Evolutionary conservation across 306 rosid genomes (phyloP), one percentile per base, ranked within the genome.

Genomic region (Senna tora): DNA sequence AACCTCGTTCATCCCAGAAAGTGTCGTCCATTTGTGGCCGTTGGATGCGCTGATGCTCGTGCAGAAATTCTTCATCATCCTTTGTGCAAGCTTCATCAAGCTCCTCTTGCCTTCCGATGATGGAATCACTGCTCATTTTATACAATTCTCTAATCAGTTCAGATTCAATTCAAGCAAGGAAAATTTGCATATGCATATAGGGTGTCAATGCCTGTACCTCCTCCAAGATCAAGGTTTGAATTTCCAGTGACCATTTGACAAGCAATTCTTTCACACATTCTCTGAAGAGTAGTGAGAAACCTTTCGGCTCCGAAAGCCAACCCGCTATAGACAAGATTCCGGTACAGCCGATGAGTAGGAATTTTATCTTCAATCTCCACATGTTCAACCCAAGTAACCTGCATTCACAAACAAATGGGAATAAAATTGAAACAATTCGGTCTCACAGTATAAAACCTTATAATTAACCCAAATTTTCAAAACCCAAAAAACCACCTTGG

Each of bases 1-100:
- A 22, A 84, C 83, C 75, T 94, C 98, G 20, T 89, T 82, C 74
- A 70, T 0, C 46, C 97, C 96, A 0, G 98, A 84, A 47, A 91
- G 88, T 1, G 92, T 91, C 36, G 94, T 94, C 97, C 97, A 91
- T 36, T 85, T 65, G 47, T 87, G 98, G 11, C 97, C 85, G 0
- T 86, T 71, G 5, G 98, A 94, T 56, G 98, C 55, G 76, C 95
- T 78, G 61, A 94, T 82, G 84, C 96, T 87, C 9, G 94, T 75
- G 57, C 97, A 94, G 71, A 94, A 94, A 74, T 86, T 87, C 56
- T 80, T 84, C 2, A 94, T 87, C 98, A 94, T 91, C 74, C 96
- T 84, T 75, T 91, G 98, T n/a, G 98, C 96, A 19, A 94, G 96
- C 51, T 86, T 94, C 97, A 94, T 94, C 96, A 94, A 80, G 87